Evolutionary conservation across 345 rosid species (phyloP), one percentile per base, ranked within the genome.

Genomic region (Eucalyptus dawsonii): DNA sequence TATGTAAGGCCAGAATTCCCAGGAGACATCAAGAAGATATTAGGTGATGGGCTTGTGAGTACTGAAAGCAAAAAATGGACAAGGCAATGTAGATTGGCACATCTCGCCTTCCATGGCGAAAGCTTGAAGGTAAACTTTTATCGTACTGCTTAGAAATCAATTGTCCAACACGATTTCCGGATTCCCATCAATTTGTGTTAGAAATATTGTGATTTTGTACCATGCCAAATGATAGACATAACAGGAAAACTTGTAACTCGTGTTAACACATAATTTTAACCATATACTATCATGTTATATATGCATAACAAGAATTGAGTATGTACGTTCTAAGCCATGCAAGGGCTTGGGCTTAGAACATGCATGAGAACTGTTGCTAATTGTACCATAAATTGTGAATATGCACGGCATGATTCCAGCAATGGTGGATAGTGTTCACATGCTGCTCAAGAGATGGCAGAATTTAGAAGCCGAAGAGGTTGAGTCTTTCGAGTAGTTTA

Each of bases 371-470:
- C 40, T 67, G 40, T 31, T 67, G 22, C 80, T 67, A 37, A 67
- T 67, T n/a, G 3, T 67, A 31, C 40, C 80, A 7, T 67, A 31
- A 67, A 67, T 15, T 67, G 17, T 50, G 44, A 51, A n/a, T 54
- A 11, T 81, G 86, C 58, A 92, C 93, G 87, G 81, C 62, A 91
- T 91, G 93, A 21, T 90, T 88, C 93, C 93, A 9, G 95, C 92
- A 3, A 88, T 92, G 90, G 87, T 92, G 72, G 90, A 87, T 11
- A 90, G 93, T 54, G 93, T 90, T 34, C 91, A 94, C 87, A 86
- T 76, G 91, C 92, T 94, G 95, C 86, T 93, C 24, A 91, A 92
- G 47, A 92, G 92, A 88, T 93, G 95, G 94, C 91, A 90, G 90
- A 50, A 87, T 4, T 72, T 87, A 49, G 92, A 88, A 65, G 91